phyloP scores from a whole-genome alignment of 768 basidiomycete genomes.

The Cystofilobasidium ferigula region DNA sequence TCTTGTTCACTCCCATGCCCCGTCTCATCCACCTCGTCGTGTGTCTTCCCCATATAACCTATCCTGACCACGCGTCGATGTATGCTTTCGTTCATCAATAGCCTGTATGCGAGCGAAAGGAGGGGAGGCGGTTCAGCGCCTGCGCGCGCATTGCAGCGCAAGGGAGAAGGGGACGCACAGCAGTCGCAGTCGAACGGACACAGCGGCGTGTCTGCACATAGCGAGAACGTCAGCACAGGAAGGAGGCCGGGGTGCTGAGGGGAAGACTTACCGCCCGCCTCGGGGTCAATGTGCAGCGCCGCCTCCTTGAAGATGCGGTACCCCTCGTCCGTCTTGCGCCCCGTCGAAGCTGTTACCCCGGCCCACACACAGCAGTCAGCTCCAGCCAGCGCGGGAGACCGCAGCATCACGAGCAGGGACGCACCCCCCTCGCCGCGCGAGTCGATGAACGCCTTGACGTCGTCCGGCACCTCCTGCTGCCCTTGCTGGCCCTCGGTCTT shows the following conservation, averaged over 20 bases:
- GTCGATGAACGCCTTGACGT: conserved; percentile 35
- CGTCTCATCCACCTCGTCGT: too few relatives aligned
- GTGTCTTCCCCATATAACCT: too few relatives aligned
- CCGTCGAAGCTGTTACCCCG: conserved; percentile 26
- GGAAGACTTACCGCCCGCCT: conserved; percentile 31
- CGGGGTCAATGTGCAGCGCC: conserved; percentile 36
- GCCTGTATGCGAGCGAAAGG: too few relatives aligned
- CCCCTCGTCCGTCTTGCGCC: conserved; percentile 38
- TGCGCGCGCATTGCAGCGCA: background rate
- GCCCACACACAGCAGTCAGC: background rate
- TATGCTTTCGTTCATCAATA: too few relatives aligned
- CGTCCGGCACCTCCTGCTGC: conserved; percentile 23
- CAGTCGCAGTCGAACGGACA: conserved; percentile 40
- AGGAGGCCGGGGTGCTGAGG: background rate
- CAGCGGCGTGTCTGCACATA: conserved; percentile 33
- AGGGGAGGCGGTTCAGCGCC: background rate
- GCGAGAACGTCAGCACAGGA: background rate
- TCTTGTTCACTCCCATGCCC: too few relatives aligned
- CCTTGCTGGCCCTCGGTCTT: conserved; percentile 24
- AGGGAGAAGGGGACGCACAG: conserved; percentile 29
- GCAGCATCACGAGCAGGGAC: background rate
- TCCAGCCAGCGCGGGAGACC: background rate
- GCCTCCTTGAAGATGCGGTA: conserved; percentile 39
- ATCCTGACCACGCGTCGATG: too few relatives aligned
- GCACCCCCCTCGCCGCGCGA: conserved; percentile 29